phyloP scores from a whole-genome alignment of 352 stramenopile species.

The Pythium sp. region DNA sequence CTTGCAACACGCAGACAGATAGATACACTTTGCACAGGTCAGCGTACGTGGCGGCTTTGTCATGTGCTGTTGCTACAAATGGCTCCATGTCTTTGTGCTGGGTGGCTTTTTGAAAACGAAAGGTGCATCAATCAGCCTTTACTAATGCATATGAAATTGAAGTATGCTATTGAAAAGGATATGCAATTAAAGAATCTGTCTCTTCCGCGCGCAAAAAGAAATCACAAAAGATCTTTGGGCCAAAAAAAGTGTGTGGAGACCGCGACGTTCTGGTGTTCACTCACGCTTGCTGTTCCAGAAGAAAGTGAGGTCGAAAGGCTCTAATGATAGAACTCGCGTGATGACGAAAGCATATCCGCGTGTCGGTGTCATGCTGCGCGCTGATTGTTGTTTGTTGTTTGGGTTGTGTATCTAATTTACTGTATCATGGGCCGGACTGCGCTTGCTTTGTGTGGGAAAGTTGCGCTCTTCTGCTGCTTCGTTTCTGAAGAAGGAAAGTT shows the following conservation, averaged over 20 bases:
- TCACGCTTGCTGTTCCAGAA: not conserved
- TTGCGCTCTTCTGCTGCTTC: constrained; percentile 3
- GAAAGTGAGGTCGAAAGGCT: not conserved
- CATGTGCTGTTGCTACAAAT: not conserved
- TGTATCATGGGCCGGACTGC: not conserved
- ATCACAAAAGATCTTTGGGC: not conserved
- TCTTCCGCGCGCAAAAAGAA: not conserved
- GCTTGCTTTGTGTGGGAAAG: not conserved
- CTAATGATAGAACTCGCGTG: not conserved
- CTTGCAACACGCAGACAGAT: not conserved
- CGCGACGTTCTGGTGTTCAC: not conserved
- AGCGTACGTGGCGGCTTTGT: constrained; percentile 2
- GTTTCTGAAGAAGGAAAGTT: constrained; percentile 2
- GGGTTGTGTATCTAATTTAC: not conserved
- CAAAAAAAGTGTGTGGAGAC: not conserved
- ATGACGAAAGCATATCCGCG: not conserved
- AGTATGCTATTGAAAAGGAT: not conserved
- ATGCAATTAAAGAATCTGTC: not conserved
- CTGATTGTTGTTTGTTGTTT: constrained; percentile 1
- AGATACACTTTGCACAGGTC: not conserved
- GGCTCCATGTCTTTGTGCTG: constrained; percentile 13
- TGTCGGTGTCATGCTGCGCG: not conserved
- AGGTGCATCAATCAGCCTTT: not conserved
- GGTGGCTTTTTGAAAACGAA: not conserved
- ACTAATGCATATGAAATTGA: not conserved